phyloP scores from a whole-genome alignment of 768 basidiomycete genomes.

The Lactarius hatsudake region DNA sequence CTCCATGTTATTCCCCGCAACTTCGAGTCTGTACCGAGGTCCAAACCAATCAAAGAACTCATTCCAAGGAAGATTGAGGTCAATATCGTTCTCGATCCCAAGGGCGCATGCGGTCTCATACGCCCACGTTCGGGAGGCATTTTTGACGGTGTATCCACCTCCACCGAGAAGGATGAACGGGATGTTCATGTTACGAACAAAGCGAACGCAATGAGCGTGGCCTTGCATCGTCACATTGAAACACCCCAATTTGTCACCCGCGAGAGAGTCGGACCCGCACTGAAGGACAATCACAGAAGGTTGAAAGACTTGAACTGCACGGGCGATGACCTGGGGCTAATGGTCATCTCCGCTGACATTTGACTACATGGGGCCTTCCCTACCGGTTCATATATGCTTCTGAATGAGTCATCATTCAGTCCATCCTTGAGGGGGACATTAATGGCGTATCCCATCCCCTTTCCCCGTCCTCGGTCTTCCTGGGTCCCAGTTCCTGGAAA shows the following conservation, averaged over 20 bases:
- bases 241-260: constrained; percentile 93
- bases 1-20: constrained; percentile 90
- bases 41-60: constrained; percentile 98
- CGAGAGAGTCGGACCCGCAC: constrained; percentile 93
- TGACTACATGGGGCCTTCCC: constrained; percentile 29
- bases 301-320: constrained; percentile 82
- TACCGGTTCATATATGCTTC: constrained; percentile 90
- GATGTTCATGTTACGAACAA: constrained; percentile 74
- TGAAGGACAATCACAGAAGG: constrained; percentile 90
- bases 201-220: constrained; percentile 88
- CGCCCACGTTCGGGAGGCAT: constrained; percentile 92
- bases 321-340: constrained; percentile 63
- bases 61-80: constrained; percentile 79
- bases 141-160: constrained; percentile 96
- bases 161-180: constrained; percentile 92
- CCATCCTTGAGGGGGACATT: constrained; percentile 96
- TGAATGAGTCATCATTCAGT: constrained; percentile 84
- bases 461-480: constrained; percentile 79
- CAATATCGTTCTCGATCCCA: constrained; percentile 77
- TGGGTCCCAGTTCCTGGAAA: constrained; percentile 89
- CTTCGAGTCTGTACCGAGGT: constrained; percentile 89
- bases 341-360: background rate
- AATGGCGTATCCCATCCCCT: constrained; percentile 83
- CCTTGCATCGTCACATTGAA: constrained; percentile 97
- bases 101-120: constrained; percentile 95